Conservation (phyloP, 805 yeast genomes). For the Cyberlindnera euphorbiiphila region DNA sequence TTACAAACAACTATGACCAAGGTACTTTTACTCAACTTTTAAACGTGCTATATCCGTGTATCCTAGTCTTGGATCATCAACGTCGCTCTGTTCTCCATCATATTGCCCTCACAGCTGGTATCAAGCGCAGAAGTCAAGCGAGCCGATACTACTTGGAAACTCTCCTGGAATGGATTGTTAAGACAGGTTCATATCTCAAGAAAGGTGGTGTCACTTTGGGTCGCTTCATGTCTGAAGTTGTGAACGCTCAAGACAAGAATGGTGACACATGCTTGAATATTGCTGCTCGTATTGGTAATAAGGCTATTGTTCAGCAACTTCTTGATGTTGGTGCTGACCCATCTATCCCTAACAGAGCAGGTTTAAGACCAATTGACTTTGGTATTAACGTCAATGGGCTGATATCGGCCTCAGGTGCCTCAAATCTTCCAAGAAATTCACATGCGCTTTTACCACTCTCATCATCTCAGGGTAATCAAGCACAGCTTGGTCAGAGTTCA, state of each 20-base stretch:
- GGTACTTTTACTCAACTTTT: slow-evolving; percentile 69
- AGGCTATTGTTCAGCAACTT: slow-evolving; percentile 73
- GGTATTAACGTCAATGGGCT: slow-evolving; percentile 53
- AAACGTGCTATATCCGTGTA: slow-evolving; percentile 70
- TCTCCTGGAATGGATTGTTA: slow-evolving; percentile 74
- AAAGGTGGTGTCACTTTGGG: slow-evolving; percentile 46
- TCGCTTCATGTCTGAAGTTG: slow-evolving; percentile 61
- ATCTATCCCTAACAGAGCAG: slow-evolving; percentile 74
- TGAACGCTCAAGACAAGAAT: slow-evolving; percentile 85
- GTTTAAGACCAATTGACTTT: slow-evolving; percentile 82
- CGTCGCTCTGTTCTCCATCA: slow-evolving; percentile 85
- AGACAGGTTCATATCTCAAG: slow-evolving; percentile 42
- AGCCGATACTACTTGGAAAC: slow-evolving; percentile 70
- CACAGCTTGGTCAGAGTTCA: slow-evolving; percentile 21
- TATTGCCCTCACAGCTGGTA: slow-evolving; percentile 75
- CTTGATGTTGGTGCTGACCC: slow-evolving; percentile 88
- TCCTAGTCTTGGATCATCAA: slow-evolving; percentile 59
- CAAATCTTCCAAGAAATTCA: neutral
- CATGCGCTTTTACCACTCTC: neutral
- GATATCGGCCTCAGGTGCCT: slow-evolving; percentile 1
- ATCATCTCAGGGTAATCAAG: neutral
- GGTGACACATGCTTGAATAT: slow-evolving; percentile 95
- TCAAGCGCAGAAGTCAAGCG: slow-evolving; percentile 68
- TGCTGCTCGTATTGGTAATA: slow-evolving; percentile 84
- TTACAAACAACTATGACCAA: slow-evolving; percentile 76